Evolutionary conservation across 2,329 filamentous ascomycete species (phyloP).

Genomic region (Fusarium globosum): DNA sequence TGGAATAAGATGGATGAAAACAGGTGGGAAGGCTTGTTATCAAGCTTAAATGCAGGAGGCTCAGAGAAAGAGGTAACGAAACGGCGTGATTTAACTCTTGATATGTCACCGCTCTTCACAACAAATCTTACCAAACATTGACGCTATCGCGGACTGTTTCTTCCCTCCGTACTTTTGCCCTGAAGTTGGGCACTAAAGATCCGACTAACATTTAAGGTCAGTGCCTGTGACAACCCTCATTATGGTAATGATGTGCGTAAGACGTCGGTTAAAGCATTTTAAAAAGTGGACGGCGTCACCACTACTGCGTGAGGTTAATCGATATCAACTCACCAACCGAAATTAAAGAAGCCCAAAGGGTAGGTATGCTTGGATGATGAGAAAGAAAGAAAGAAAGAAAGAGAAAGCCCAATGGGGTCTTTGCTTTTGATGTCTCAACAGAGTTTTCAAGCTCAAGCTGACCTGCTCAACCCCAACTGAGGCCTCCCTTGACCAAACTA

Average conservation of each 20-base stretch:
- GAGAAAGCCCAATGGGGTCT: neutral
- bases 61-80: neutral
- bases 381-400: neutral
- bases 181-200: slow-evolving; percentile 27
- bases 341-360: slow-evolving; percentile 15
- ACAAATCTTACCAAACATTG: neutral
- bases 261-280: slow-evolving; percentile 30
- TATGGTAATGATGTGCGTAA: slow-evolving; percentile 31
- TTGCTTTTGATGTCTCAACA: neutral
- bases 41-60: neutral
- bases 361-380: neutral
- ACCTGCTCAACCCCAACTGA: neutral
- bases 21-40: neutral
- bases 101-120: neutral
- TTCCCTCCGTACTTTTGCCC: neutral
- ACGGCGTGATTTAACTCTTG: neutral
- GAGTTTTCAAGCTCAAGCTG: neutral
- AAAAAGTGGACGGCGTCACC: slow-evolving; percentile 28
- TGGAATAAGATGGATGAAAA: neutral
- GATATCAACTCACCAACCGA: slow-evolving; percentile 8
- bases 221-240: slow-evolving; percentile 8
- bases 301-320: slow-evolving; percentile 34
- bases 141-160: neutral
- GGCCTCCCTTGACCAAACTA: slow-evolving; percentile 8
- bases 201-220: slow-evolving; percentile 10